Percentiles rank a stretch among this genome's conserved stretches.
phyloP scores from a whole-genome alignment of 2,329 filamentous ascomycete genomes.

The Clonostachys rhizophaga region DNA sequence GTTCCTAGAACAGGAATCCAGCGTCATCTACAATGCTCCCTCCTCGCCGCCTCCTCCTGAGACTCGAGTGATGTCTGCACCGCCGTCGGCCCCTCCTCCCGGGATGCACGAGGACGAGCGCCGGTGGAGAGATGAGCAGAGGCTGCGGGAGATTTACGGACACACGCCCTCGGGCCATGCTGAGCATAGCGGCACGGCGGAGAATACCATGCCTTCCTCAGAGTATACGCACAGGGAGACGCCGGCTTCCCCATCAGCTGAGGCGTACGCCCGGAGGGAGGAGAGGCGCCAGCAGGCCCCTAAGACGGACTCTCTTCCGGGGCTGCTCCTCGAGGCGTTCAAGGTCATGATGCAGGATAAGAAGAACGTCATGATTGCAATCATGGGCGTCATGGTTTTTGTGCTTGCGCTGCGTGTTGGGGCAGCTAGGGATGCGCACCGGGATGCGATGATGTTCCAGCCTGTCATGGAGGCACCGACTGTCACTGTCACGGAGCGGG shows the following conservation, averaged over 20 bases:
- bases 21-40: background rate
- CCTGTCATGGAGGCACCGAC: constrained; percentile 16
- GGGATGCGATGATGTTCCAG: constrained; percentile 18
- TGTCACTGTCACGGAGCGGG: constrained; percentile 12
- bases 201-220: constrained; percentile 5
- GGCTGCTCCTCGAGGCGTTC: constrained; percentile 48
- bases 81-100: background rate
- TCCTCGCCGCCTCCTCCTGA: background rate
- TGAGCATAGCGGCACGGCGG: constrained; percentile 1
- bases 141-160: constrained; percentile 50
- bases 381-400: constrained; percentile 49
- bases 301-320: constrained; percentile 39
- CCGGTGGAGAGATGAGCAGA: constrained; percentile 39
- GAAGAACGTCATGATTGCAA: constrained; percentile 53
- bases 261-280: constrained; percentile 20
- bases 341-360: constrained; percentile 51
- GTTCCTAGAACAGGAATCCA: constrained; percentile 7
- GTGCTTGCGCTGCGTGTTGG: constrained; percentile 36
- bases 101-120: constrained; percentile 19
- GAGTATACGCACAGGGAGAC: constrained; percentile 6
- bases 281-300: constrained; percentile 6
- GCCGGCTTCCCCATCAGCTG: constrained; percentile 9
- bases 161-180: constrained; percentile 12
- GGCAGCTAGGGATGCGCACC: constrained; percentile 4
- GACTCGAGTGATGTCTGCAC: too few relatives aligned